Evolutionary conservation across 2,329 filamentous ascomycete genomes (phyloP), one percentile per base, ranked within the genome.

Genomic region (Scleromitrula shiraiana): DNA sequence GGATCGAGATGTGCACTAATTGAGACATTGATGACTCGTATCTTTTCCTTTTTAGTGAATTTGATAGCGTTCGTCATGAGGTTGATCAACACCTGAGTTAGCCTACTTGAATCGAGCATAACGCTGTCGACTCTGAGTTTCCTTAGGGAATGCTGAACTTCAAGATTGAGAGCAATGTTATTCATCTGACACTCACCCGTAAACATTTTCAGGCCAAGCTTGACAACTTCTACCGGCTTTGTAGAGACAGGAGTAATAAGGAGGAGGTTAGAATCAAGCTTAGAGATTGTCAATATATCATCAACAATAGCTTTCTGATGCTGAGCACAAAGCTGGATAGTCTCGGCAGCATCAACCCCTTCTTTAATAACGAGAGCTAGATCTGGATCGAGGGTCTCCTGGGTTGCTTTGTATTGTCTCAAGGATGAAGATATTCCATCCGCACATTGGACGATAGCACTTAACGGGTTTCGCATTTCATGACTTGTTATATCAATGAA

Each of bases 41-140:
- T 76, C 12, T 73, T 71, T 14, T 82, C 78, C 0, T 72, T 73
- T 26, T 80, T 80, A 1, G 87, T 91, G 60, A 90, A 91, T 59
- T 91, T 91, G 64, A 91, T 82, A 0, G 85, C 84, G 58, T 90
- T 90, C 6, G 85, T 87, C 8, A 86, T 76, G 1, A 91, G 72
- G 57, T 91, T 91, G 62, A 91, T 88, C 3, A 90, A 70, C 1
- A 91, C 82, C 64, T 91, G 86, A 42, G 85, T 76, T 41, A 91
- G 79, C 17, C 86, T 75, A 12, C 82, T 84, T 0, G 86, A 82
- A 61, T 91, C 87, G 20, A 88, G 66, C 29, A 73, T 67, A 3
- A 89, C 78, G 70, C 80, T 88, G 30, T 83, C 77, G 26, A 85
- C 68, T 0, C 67, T 67, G 2, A 82, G 68, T 1, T 73, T 66